phyloP scores from a whole-genome alignment of 2,329 filamentous ascomycete genomes.

The Scedosporium boydii region DNA sequence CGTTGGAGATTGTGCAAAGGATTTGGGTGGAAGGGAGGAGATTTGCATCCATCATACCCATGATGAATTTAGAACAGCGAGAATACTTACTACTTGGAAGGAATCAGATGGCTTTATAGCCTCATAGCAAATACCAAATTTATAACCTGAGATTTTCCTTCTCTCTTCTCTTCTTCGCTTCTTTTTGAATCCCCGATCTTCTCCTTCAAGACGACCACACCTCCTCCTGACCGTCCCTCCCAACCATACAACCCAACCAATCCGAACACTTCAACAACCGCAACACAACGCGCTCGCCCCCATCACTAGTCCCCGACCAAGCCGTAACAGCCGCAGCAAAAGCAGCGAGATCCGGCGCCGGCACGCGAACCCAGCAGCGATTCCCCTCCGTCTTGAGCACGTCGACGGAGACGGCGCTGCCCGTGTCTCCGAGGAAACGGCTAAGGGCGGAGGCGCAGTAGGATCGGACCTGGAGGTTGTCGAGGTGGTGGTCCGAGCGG shows the following conservation, averaged over 20 bases:
- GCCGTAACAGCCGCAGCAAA: constrained; percentile 58
- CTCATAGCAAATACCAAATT: too few relatives aligned
- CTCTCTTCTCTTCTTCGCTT: not conserved
- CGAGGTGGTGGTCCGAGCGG: constrained; percentile 28
- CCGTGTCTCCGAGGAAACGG: constrained; percentile 62
- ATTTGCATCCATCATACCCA: constrained; percentile 4
- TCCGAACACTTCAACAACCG: constrained; percentile 49
- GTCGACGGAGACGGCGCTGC: constrained; percentile 58
- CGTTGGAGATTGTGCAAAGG: constrained; percentile 1
- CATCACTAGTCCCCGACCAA: constrained; percentile 42
- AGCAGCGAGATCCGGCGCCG: constrained; percentile 47
- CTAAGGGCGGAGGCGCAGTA: constrained; percentile 55
- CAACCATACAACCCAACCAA: constrained; percentile 53
- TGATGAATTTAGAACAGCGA: not conserved
- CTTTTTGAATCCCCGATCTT: not conserved
- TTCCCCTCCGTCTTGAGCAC: constrained; percentile 50
- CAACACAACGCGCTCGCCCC: constrained; percentile 38
- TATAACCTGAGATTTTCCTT: not conserved
- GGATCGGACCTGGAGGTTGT: constrained; percentile 51
- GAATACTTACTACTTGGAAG: not conserved
- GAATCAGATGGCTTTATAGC: not conserved
- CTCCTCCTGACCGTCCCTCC: constrained; percentile 29
- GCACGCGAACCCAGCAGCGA: constrained; percentile 56
- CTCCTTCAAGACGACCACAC: constrained; percentile 33
- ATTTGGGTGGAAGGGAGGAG: not conserved